Evolutionary conservation across 208 protist genomes (phyloP).

Genomic region (Phytomonas francai): DNA sequence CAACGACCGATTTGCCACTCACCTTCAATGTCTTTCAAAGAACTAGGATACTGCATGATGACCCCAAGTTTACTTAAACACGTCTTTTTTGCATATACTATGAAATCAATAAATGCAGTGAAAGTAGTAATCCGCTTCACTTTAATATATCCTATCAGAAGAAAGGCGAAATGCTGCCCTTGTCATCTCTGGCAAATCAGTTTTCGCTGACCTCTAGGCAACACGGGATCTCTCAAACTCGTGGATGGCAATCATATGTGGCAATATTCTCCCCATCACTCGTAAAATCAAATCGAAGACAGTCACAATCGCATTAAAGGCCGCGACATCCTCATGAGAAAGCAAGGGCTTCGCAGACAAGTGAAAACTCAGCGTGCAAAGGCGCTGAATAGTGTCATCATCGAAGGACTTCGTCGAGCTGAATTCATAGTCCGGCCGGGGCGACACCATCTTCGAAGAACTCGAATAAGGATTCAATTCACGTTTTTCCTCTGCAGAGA

Average conservation of each 20-base stretch:
- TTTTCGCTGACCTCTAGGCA: no score
- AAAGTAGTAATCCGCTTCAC: no score
- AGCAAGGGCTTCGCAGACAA: constrained; percentile 24
- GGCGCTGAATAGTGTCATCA: constrained; percentile 26
- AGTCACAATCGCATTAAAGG: constrained; percentile 29
- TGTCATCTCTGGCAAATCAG: no score
- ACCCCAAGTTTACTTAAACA: no score
- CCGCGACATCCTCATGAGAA: constrained; percentile 26
- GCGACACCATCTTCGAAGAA: constrained; percentile 22
- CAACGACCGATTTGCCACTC: no score
- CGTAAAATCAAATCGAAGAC: constrained; percentile 32
- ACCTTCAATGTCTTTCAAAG: no score
- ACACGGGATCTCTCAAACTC: constrained; percentile 46
- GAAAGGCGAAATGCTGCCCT: no score
- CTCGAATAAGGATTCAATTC: constrained; percentile 27
- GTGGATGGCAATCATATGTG: constrained; percentile 35
- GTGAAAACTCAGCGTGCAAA: constrained; percentile 43
- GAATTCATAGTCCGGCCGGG: constrained; percentile 10
- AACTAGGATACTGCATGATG: no score
- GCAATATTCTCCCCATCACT: constrained; percentile 21
- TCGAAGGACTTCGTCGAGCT: constrained; percentile 13
- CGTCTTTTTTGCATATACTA: no score
- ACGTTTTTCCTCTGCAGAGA: constrained; percentile 19
- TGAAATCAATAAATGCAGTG: no score
- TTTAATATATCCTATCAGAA: no score